Percentiles rank a stretch among this genome's conserved stretches.
These are phyloP conservation scores for Xylaria sp. DNA, from an alignment of 2,329 filamentous ascomycete species.

Conservation along the genomic window DNA sequence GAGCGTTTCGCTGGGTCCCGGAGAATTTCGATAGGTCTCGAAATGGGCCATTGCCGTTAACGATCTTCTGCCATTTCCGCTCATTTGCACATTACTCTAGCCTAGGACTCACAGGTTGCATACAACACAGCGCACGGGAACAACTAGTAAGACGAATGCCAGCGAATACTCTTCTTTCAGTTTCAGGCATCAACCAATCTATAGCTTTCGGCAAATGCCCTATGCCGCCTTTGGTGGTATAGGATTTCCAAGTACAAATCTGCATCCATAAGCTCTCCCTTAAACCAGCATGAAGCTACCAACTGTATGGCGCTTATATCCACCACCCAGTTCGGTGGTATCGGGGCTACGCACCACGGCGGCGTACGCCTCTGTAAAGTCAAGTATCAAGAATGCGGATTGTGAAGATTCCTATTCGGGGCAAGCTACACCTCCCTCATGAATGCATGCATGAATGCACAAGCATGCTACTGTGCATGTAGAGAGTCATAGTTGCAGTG, in stretches of 20 bases:
- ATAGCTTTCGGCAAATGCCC: slow-evolving; percentile 9
- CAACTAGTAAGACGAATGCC: slow-evolving; percentile 16
- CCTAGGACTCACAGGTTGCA: slow-evolving; percentile 13
- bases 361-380: slow-evolving; percentile 4
- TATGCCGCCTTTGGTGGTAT: slow-evolving; percentile 1
- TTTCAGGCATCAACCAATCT: slow-evolving; percentile 32
- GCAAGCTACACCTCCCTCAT: slow-evolving; percentile 26
- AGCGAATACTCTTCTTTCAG: slow-evolving; percentile 10
- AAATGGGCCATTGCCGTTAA: slow-evolving; percentile 13
- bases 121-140: neutral
- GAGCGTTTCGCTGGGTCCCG: slow-evolving; percentile 12
- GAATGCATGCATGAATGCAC: slow-evolving; percentile 30
- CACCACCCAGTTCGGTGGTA: slow-evolving; percentile 8
- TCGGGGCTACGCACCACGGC: slow-evolving; percentile 11
- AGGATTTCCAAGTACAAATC: slow-evolving; percentile 16
- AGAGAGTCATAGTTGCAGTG: slow-evolving; percentile 27
- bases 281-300: neutral
- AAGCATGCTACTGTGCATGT: slow-evolving; percentile 26
- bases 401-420: slow-evolving; percentile 34
- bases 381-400: slow-evolving; percentile 4
- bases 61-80: slow-evolving; percentile 11
- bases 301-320: slow-evolving; percentile 8
- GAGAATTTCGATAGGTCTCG: slow-evolving; percentile 19
- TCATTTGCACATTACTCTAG: slow-evolving; percentile 17
- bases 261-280: neutral